A percentile compares a stretch with the other conserved stretches of the same genome.
Conservation (phyloP, 2,329 filamentous ascomycete genomes). For the Orbilia javanica region DNA sequence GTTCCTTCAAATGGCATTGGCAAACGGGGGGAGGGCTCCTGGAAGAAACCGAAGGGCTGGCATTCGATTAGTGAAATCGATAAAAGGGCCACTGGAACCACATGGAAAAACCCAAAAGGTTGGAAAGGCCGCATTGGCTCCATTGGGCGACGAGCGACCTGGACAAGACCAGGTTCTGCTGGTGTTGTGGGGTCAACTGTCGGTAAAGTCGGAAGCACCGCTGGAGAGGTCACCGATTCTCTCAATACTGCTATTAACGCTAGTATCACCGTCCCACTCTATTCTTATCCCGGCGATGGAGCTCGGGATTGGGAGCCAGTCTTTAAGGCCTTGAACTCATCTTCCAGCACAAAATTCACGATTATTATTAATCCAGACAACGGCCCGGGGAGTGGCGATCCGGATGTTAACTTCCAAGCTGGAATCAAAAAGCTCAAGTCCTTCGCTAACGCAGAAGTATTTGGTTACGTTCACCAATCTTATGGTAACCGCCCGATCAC, state of each 20-base stretch:
- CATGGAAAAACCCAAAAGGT: slow-evolving; percentile 28
- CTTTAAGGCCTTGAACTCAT: slow-evolving; percentile 30
- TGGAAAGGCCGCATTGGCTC: slow-evolving; percentile 16
- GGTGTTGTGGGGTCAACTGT: background rate
- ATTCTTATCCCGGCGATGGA: slow-evolving; percentile 40
- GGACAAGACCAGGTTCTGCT: background rate
- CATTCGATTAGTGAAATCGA: slow-evolving; percentile 14
- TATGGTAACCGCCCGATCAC: slow-evolving; percentile 23
- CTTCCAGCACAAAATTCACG: slow-evolving; percentile 38
- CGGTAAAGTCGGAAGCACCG: background rate
- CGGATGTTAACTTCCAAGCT: slow-evolving; percentile 44
- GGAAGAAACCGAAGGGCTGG: slow-evolving; percentile 39
- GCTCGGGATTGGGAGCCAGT: slow-evolving; percentile 35
- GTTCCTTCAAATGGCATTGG: background rate
- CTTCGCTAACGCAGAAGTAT: slow-evolving; percentile 37
- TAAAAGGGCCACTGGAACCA: background rate
- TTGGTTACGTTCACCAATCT: slow-evolving; percentile 51
- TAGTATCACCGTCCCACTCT: slow-evolving; percentile 42
- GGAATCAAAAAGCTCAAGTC: slow-evolving; percentile 50
- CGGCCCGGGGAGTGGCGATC: slow-evolving; percentile 24
- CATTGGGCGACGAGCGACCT: background rate
- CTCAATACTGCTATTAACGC: slow-evolving; percentile 29
- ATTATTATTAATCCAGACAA: slow-evolving; percentile 50
- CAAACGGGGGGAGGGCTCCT: slow-evolving; percentile 4
- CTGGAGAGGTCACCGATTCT: background rate